Evolutionary conservation across 345 rosid species (phyloP).

Genomic region (Gossypioides kirkii): DNA sequence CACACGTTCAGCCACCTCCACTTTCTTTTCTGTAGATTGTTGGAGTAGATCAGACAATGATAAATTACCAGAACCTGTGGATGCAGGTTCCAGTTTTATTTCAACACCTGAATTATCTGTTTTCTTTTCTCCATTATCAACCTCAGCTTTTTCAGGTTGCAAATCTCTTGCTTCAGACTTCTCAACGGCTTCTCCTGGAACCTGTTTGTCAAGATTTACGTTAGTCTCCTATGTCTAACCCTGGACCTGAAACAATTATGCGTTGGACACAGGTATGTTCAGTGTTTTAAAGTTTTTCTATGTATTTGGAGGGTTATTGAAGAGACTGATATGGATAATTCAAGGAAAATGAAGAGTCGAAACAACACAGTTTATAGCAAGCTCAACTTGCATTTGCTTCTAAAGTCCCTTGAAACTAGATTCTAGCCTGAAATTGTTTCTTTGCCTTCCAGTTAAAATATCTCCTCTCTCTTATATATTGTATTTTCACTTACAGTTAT

Average conservation of each 20-base stretch:
- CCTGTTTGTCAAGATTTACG: background rate
- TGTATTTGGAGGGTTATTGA: background rate
- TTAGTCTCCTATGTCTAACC: background rate
- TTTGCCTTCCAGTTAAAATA: too few species aligned
- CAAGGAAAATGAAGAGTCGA: too few species aligned
- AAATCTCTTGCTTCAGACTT: background rate
- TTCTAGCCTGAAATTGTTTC: too few species aligned
- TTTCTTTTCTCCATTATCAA: conserved; percentile 9
- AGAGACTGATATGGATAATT: too few species aligned
- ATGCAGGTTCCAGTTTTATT: conserved; percentile 18
- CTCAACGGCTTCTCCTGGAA: background rate
- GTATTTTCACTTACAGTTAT: background rate
- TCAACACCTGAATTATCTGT: conserved; percentile 15
- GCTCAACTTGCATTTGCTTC: too few species aligned
- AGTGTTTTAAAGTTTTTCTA: background rate
- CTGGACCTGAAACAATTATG: background rate
- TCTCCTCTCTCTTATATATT: too few species aligned
- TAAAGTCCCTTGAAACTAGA: too few species aligned
- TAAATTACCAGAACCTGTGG: conserved; percentile 28
- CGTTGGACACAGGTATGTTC: background rate
- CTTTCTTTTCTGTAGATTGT: conserved; percentile 27
- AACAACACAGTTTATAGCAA: too few species aligned
- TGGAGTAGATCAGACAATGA: conserved; percentile 46
- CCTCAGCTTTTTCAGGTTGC: conserved; percentile 10
- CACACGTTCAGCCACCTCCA: conserved; percentile 16